Evolutionary conservation across 2,329 filamentous ascomycete genomes (phyloP), one percentile per base, ranked within the genome.

Genomic region (Hymenoscyphus fructigenus): DNA sequence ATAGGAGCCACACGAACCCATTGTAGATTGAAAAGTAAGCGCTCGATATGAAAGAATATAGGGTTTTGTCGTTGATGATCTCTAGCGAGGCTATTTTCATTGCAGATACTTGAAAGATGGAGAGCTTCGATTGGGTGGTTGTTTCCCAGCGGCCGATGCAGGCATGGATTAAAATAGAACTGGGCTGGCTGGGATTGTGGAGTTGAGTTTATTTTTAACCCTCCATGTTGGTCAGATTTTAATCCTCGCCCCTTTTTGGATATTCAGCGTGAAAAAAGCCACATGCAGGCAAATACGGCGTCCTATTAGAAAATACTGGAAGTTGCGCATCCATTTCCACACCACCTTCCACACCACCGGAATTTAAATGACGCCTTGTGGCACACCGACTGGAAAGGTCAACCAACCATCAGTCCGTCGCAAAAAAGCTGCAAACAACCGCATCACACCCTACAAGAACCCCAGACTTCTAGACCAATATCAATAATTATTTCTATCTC

Each of bases 401-500:
- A 57, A n/a, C 53, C 53, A 57, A 57, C 53, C 53, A 57, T 14
- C 20, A 7, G 14, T n/a, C 26, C 6, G 6, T 53, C 47, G 47
- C 47, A 36, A 53, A 26, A 20, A 20, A n/a, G n/a, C 26, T 17
- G 26, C 12, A 57, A 29, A 34, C 53, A n/a, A 29, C 53, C 53
- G 53, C 53, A 57, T 57, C 53, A 57, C 53, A 57, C 53, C 53
- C 53, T 57, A 57, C 53, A 32, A 15, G 20, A 26, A 32, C 23
- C 53, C 23, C 28, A 26, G 26, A 28, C 53, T 57, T 17, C 12
- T 10, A 26, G 28, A 41, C 26, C 17, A 57, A 57, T 56, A 29
- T 4, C 38, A 58, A 58, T 57, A 41, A 58, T 36, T 61, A 53
- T 57, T 65, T 56, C 63, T 65, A 65, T 65, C 63, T 61, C 53